These are phyloP conservation scores for Heterobasidion parviporum DNA, from an alignment of 1,284 basidiomycete genomes.

Conservation along the genomic window DNA sequence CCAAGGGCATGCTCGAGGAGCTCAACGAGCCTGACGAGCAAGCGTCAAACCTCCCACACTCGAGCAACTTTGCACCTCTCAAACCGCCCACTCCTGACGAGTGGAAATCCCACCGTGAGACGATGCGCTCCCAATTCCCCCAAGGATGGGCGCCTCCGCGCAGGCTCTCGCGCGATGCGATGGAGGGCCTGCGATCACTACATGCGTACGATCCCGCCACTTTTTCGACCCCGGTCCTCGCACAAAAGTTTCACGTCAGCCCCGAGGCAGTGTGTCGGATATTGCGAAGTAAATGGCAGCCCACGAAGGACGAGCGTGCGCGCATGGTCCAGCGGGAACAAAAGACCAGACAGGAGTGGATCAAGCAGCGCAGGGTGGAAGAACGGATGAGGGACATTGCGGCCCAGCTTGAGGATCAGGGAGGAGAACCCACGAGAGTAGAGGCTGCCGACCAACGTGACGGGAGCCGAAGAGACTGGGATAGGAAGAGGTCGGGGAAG, in stretches of 20 bases:
- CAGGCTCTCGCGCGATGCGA: constrained; percentile 85
- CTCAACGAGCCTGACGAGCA: constrained; percentile 5
- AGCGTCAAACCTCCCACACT: constrained; percentile 5
- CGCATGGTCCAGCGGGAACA: constrained; percentile 54
- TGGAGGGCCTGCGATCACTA: constrained; percentile 76
- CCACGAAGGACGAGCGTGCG: constrained; percentile 47
- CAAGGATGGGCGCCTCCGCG: constrained; percentile 80
- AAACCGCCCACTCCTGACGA: constrained; percentile 41
- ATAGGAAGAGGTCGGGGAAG: background rate
- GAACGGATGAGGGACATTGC: constrained; percentile 28
- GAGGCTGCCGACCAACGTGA: background rate
- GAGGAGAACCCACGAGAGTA: no score
- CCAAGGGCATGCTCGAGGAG: constrained; percentile 28
- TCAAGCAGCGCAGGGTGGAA: constrained; percentile 29
- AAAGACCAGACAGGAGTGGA: constrained; percentile 33
- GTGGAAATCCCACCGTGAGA: constrained; percentile 46
- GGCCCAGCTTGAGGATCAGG: no score
- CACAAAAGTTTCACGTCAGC: constrained; percentile 75
- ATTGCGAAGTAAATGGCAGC: constrained; percentile 75
- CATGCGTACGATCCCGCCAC: constrained; percentile 61
- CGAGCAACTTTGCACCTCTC: constrained; percentile 24
- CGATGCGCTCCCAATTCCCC: constrained; percentile 59
- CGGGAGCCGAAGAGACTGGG: background rate
- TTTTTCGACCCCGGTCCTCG: constrained; percentile 67
- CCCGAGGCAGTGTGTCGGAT: constrained; percentile 84